Conservation (phyloP, 73 alveolate genomes). For the Tetrahymena malaccensis region DNA sequence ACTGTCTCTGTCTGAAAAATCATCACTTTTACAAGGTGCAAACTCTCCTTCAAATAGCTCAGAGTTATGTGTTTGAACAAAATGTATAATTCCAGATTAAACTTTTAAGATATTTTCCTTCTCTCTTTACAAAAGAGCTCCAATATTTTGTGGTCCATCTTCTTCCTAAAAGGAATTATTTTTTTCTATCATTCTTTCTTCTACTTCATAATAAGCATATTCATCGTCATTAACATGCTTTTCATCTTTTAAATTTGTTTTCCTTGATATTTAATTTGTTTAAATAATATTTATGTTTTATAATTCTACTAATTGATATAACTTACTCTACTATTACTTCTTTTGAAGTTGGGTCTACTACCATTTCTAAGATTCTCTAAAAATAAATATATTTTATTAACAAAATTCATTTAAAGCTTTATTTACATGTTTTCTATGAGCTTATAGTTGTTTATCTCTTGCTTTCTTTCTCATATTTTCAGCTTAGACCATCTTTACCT, state of each 20-base stretch:
- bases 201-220: background rate
- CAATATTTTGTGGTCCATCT: background rate
- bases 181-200: background rate
- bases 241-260: background rate
- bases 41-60: background rate
- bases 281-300: background rate
- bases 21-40: background rate
- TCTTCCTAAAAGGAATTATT: background rate
- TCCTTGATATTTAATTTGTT: background rate
- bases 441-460: background rate
- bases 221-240: background rate
- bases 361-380: background rate
- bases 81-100: background rate
- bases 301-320: background rate
- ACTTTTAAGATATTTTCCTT: background rate
- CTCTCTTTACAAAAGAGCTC: background rate
- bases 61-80: background rate
- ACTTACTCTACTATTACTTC: background rate
- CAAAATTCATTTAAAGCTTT: too few relatives aligned
- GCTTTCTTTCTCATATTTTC: background rate
- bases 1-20: background rate
- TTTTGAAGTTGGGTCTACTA: background rate
- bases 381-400: too few relatives aligned
- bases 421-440: background rate
- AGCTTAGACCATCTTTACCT: background rate